These are phyloP conservation scores for Pyrrhoderma noxium DNA, from an alignment of 1,284 basidiomycete species.

Conservation along the genomic window DNA sequence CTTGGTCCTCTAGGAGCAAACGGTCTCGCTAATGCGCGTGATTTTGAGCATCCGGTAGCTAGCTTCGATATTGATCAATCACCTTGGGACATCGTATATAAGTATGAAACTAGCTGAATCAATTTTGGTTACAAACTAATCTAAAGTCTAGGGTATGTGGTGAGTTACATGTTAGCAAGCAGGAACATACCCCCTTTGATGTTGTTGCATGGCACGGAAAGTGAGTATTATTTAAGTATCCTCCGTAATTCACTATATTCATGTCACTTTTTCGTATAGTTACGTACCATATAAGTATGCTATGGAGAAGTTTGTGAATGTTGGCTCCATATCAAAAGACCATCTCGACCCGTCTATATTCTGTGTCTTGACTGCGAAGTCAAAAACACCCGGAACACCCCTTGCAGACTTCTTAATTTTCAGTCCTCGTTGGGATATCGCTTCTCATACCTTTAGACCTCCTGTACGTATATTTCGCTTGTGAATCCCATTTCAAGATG, in stretches of 20 bases:
- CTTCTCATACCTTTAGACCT: slow-evolving; percentile 39
- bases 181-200: slow-evolving; percentile 66
- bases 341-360: slow-evolving; percentile 60
- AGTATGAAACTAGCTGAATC: slow-evolving; percentile 30
- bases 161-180: slow-evolving; percentile 46
- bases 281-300: slow-evolving; percentile 71
- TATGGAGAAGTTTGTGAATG: slow-evolving; percentile 55
- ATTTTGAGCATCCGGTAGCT: slow-evolving; percentile 59
- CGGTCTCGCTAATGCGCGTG: slow-evolving; percentile 54
- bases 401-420: slow-evolving; percentile 59
- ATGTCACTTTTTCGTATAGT: slow-evolving; percentile 29
- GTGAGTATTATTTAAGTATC: not conserved
- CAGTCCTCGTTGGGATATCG: slow-evolving; percentile 57
- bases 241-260: no score
- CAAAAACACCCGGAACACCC: slow-evolving; percentile 48
- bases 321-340: slow-evolving; percentile 60
- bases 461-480: slow-evolving; percentile 31
- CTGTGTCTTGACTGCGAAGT: slow-evolving; percentile 57
- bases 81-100: slow-evolving; percentile 36
- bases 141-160: slow-evolving; percentile 41
- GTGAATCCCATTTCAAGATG: slow-evolving; percentile 16
- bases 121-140: not conserved
- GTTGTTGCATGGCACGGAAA: slow-evolving; percentile 56
- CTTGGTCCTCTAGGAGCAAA: slow-evolving; percentile 59
- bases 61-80: slow-evolving; percentile 56